A percentile compares a stretch with the other conserved stretches of the same genome.
phyloP scores from a whole-genome alignment of 108 stramenopile species.

The Cylindrotheca fusiformis region DNA sequence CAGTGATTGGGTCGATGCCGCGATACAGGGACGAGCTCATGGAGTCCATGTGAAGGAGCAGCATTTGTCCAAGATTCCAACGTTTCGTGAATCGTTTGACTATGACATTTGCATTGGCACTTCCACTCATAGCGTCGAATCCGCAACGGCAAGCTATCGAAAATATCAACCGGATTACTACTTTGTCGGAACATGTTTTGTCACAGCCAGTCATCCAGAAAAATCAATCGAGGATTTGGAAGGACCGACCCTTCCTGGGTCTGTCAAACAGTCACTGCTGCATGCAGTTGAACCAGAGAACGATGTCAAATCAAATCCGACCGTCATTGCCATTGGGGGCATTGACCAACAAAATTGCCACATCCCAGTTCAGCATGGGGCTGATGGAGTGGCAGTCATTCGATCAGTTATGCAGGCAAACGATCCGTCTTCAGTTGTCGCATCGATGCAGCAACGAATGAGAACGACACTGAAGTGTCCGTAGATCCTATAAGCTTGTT shows the following conservation, averaged over 20 bases:
- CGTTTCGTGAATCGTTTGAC: constrained; percentile 40
- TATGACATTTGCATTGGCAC: constrained; percentile 50
- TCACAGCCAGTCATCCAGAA: constrained; percentile 72
- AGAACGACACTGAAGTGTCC: neutral
- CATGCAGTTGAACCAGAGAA: neutral
- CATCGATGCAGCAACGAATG: constrained; percentile 46
- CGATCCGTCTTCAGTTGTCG: constrained; percentile 44
- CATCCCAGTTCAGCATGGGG: constrained; percentile 59
- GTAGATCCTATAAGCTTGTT: too few species aligned
- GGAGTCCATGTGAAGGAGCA: constrained; percentile 82
- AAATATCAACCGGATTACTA: constrained; percentile 58
- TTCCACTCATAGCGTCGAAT: constrained; percentile 64
- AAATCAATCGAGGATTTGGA: constrained; percentile 58
- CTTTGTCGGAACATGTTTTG: constrained; percentile 82
- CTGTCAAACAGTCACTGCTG: constrained; percentile 30
- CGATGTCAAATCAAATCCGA: constrained; percentile 18
- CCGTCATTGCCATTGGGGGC: constrained; percentile 77
- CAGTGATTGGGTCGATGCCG: constrained; percentile 54
- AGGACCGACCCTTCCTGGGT: constrained; percentile 69
- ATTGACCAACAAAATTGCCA: constrained; percentile 71
- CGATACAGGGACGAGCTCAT: constrained; percentile 37
- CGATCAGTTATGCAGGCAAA: constrained; percentile 62
- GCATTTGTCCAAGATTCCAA: constrained; percentile 48
- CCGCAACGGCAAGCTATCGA: constrained; percentile 38
- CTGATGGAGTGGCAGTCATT: constrained; percentile 81